Conservation (phyloP, 306 rosid genomes). For the Prunus kanzakura region DNA sequence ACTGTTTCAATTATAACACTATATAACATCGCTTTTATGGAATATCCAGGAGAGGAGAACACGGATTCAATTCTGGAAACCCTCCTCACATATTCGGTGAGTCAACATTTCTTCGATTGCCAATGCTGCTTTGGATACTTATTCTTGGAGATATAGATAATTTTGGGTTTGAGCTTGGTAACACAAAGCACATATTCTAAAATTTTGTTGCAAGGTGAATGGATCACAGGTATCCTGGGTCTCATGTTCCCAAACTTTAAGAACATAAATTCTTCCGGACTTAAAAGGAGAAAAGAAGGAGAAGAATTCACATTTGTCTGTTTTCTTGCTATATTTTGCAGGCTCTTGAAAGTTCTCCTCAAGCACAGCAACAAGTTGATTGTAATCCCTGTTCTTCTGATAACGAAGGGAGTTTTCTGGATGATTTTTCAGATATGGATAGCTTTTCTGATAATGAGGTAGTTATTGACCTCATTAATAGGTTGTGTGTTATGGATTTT, state of each 20-base stretch:
- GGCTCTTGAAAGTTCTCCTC: constrained; percentile 65
- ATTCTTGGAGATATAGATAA: neutral
- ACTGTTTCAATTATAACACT: constrained; percentile 18
- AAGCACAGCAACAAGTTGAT: constrained; percentile 41
- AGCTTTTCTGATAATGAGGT: constrained; percentile 64
- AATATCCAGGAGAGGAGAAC: constrained; percentile 75
- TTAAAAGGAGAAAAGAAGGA: neutral
- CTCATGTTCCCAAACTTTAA: neutral
- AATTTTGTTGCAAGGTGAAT: neutral
- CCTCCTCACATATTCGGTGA: constrained; percentile 72
- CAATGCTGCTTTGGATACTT: constrained; percentile 9
- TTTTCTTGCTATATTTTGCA: constrained; percentile 17
- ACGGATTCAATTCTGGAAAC: constrained; percentile 62
- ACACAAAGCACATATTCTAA: too few species aligned
- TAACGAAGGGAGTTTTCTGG: constrained; percentile 51
- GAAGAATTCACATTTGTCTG: neutral
- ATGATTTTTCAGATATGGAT: constrained; percentile 58
- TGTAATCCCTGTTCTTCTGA: constrained; percentile 48
- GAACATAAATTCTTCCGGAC: neutral
- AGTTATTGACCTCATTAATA: neutral
- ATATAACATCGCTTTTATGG: constrained; percentile 20
- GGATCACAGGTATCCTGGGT: neutral
- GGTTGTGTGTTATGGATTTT: neutral
- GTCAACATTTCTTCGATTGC: constrained; percentile 34
- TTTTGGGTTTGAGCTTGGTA: neutral